Evolutionary conservation across 345 rosid genomes (phyloP), one percentile per base, ranked within the genome.

Genomic region (Aquilaria yunnanensis): DNA sequence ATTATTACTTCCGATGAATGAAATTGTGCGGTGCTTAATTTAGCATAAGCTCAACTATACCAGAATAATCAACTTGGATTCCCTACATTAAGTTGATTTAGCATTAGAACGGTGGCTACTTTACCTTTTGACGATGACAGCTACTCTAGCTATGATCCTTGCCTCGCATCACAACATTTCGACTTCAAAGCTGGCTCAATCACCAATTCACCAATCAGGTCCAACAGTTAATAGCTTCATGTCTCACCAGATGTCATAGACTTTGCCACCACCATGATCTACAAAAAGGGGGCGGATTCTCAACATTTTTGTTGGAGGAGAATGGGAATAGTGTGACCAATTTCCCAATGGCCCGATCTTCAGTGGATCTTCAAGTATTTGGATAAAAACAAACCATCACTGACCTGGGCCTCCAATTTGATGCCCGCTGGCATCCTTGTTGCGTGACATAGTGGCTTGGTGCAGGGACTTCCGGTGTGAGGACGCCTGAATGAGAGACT

Each of bases 141-240:
- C 58, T 73, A 60, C 84, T 12, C 32, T 33, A 64, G 72, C 29
- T 83, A 85, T 79, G 88, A 85, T 65, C 72, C 86, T 61, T 83
- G 79, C 10, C 77, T 76, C 53, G 58, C 76, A 56, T 81, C 87
- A 11, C 89, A 80, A 75, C 79, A 80, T 57, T 84, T 79, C 50
- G 81, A 74, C 46, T 79, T 78, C 66, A 87, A 80, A 29, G 53
- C 70, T 5, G 77, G 76, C 62, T 62, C 73, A 0, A 67, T 71
- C 56, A 78, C 72, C 65, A 73, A 70, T 50, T 72, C 76, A 12
- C 66, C 73, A 5, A 75, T 77, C 45, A 51, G 57, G 47, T 80
- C 65, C 59, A 43, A 47, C 9, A 65, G 52, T 54, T 75, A 65
- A 47, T 62, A 80, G 56, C 30, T 78, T 80, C 57, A 72, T 57